A percentile compares a stretch with the other conserved stretches of the same genome.
Evolutionary conservation across 257 asterid species (phyloP).

Genomic region (Lycium barbarum): DNA sequence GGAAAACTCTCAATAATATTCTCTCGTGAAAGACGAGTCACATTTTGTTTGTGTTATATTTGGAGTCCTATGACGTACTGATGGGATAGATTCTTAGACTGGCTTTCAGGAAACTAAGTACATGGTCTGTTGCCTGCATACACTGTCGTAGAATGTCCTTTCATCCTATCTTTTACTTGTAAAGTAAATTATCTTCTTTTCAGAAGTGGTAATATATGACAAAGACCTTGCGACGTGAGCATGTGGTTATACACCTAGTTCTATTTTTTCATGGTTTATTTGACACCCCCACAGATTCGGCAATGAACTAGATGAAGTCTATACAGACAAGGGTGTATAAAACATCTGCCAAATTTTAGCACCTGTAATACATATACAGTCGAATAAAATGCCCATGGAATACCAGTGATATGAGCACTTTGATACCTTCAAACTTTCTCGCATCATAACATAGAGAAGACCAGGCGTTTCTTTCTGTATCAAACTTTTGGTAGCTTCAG

Average conservation of each 20-base stretch:
- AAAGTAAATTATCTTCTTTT: neutral
- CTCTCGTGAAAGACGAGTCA: neutral
- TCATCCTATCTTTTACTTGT: constrained; percentile 4
- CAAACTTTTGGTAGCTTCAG: constrained; percentile 91
- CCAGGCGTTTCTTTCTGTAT: constrained; percentile 95
- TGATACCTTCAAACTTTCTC: constrained; percentile 88
- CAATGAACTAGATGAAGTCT: neutral
- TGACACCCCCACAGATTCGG: neutral
- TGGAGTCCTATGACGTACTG: neutral
- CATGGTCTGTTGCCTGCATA: neutral
- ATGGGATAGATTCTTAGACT: neutral
- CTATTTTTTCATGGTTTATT: neutral
- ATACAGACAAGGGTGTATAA: constrained; percentile 2
- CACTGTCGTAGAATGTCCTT: neutral
- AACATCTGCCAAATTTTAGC: neutral
- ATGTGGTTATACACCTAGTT: constrained; percentile 6
- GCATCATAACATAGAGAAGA: constrained; percentile 89
- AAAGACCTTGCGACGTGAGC: constrained; percentile 5
- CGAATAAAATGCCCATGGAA: neutral
- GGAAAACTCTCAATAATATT: neutral
- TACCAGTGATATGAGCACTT: neutral
- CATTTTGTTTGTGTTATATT: neutral
- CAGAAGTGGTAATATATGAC: neutral
- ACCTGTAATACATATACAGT: neutral
- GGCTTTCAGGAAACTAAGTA: neutral